phyloP scores from a whole-genome alignment of 2,329 filamentous ascomycete genomes.

The Exophiala spinifera region DNA sequence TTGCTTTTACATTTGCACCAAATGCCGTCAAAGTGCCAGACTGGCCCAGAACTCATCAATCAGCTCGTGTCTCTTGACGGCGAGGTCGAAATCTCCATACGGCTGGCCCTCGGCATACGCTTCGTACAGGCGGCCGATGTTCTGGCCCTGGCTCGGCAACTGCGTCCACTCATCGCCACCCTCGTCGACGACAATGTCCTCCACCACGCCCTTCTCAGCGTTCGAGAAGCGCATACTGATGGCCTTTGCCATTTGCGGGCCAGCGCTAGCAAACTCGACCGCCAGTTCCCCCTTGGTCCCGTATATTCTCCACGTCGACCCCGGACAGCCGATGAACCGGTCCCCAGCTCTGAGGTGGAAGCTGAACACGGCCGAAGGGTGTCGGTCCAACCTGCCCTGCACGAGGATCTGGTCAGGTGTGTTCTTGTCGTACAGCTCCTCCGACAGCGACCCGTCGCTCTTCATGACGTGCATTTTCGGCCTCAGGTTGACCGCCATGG shows the following conservation, averaged over 20 bases:
- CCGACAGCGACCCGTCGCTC: constrained; percentile 22
- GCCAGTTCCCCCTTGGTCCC: constrained; percentile 41
- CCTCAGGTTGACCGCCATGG: constrained; percentile 24
- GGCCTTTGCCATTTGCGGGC: constrained; percentile 39
- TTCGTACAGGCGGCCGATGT: constrained; percentile 58
- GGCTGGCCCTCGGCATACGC: constrained; percentile 46
- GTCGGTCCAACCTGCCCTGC: constrained; percentile 24
- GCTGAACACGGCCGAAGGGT: constrained; percentile 24
- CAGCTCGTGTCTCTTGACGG: constrained; percentile 48
- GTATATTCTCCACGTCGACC: constrained; percentile 31
- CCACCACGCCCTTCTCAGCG: constrained; percentile 45
- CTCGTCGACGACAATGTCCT: constrained; percentile 37
- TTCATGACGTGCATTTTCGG: constrained; percentile 24
- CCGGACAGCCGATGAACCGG: constrained; percentile 26
- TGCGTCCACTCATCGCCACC: constrained; percentile 50
- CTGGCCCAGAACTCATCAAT: constrained; percentile 38
- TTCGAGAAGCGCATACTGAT: constrained; percentile 53
- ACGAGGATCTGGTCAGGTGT: constrained; percentile 31
- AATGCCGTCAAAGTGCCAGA: constrained; percentile 3
- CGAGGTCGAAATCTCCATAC: constrained; percentile 46
- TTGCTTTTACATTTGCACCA: too few species aligned
- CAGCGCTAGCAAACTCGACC: constrained; percentile 36
- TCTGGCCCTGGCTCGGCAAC: constrained; percentile 45
- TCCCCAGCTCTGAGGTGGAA: constrained; percentile 28
- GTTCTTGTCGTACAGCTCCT: constrained; percentile 27